Evolutionary conservation across 2,329 filamentous ascomycete genomes (phyloP), one percentile per base, ranked within the genome.

Genomic region (Fonsecaea monophora): DNA sequence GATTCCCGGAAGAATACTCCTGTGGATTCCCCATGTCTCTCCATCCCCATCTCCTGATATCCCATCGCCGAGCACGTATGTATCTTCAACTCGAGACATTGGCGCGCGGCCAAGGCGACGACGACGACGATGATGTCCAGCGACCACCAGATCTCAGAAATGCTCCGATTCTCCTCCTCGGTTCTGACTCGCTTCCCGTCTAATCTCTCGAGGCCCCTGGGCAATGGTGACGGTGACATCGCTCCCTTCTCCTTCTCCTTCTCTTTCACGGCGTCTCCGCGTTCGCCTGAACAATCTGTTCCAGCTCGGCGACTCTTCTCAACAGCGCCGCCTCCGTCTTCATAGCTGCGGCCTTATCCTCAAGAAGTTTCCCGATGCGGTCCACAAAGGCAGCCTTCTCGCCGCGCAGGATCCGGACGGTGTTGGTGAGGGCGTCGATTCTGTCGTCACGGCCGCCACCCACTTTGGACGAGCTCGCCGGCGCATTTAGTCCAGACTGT

Each of bases 321-420:
- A 60, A 10, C 62, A 65, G 37, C 6, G 18, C 48, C 2, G 57
- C 63, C 32, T 66, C 53, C 3, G 32, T 34, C 18, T 13, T 18
- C 32, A 34, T n/a, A 4, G n/a, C 9, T 12, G 48, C 60, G 12
- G 54, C 64, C 21, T 53, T 38, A 35, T 54, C 40, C 8, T 63
- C 64, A 1, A 63, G 45, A 25, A 62, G 9, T 4, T n/a, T 32
- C 7, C 40, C 58, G n/a, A 53, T 18, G 30, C 42, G 63, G 15
- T 35, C 21, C 12, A 40, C 30, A 8, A 57, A 38, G 7, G 15
- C n/a, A 18, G 60, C 60, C 5, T 63, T 63, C 37, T 63, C 60
- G 2, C 1, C 37, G 35, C 38, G 53, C 10, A 65, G 45, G 18
- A 25, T 50, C 6, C 45, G 18, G 18, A 50, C 18, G 45, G 18